Percentiles rank a stretch among this genome's conserved stretches.
Evolutionary conservation across 345 rosid species (phyloP).

Genomic region (Eucalyptus regnans): DNA sequence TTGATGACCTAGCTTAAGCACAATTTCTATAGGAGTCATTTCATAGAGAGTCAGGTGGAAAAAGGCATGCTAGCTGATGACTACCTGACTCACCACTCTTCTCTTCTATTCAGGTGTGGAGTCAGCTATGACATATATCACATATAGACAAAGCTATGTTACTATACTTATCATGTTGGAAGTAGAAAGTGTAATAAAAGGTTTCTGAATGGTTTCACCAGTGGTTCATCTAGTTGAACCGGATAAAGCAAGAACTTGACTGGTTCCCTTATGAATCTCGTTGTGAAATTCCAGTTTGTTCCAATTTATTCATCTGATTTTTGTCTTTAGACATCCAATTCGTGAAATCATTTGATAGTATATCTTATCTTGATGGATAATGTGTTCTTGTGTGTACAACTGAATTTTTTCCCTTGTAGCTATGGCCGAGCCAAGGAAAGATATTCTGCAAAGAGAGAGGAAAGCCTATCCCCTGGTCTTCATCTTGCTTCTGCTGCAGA

Average conservation of each 20-base stretch:
- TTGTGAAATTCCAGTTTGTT: neutral
- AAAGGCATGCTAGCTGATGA: neutral
- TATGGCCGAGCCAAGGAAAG: constrained; percentile 84
- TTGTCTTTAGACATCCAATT: neutral
- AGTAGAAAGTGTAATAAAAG: neutral
- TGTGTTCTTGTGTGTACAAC: neutral
- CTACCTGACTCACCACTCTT: neutral
- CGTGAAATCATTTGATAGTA: neutral
- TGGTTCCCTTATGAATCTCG: neutral
- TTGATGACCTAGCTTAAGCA: neutral
- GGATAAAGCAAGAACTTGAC: neutral
- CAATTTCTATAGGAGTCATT: neutral
- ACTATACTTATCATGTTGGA: neutral
- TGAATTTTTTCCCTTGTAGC: constrained; percentile 16
- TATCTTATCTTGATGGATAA: neutral
- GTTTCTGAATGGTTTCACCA: neutral
- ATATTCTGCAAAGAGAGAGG: constrained; percentile 50
- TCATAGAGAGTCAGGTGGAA: neutral
- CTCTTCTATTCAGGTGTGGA: neutral
- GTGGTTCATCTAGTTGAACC: neutral
- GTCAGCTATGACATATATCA: neutral
- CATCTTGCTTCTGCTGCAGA: constrained; percentile 97
- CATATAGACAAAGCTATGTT: neutral
- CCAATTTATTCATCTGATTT: neutral
- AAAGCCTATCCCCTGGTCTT: constrained; percentile 51